Evolutionary conservation across 2,329 filamentous ascomycete genomes (phyloP).

Genomic region (Aaosphaeria arxii): DNA sequence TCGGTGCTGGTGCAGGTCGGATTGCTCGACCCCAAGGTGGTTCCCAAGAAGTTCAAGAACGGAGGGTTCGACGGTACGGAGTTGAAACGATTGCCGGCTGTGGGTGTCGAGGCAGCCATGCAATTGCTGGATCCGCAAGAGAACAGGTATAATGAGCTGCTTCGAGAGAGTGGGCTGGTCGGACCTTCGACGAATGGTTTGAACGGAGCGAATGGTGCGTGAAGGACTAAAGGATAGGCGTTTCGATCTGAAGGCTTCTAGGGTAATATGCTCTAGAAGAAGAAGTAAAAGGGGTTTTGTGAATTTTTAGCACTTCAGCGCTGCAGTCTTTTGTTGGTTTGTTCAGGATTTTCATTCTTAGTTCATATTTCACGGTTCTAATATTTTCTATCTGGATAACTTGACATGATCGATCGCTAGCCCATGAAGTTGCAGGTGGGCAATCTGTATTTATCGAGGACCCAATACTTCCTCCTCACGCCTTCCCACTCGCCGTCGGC

Average conservation of each 20-base stretch:
- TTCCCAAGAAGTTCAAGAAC: constrained; percentile 43
- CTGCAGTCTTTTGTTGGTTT: background rate
- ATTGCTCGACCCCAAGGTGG: constrained; percentile 52
- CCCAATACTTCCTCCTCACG: constrained; percentile 87
- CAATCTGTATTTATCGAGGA: constrained; percentile 71
- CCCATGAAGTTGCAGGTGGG: constrained; percentile 73
- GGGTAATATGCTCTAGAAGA: background rate
- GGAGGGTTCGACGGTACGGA: constrained; percentile 16
- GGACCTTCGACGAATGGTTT: constrained; percentile 21
- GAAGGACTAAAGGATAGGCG: background rate
- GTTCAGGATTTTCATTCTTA: too few relatives aligned
- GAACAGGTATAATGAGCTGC: constrained; percentile 40
- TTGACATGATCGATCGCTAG: constrained; percentile 38
- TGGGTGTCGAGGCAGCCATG: constrained; percentile 39
- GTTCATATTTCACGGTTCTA: background rate
- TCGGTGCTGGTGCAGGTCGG: constrained; percentile 56
- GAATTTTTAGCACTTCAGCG: background rate
- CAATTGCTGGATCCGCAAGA: constrained; percentile 42
- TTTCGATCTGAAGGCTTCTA: background rate
- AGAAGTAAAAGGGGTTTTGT: background rate
- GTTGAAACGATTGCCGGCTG: constrained; percentile 40
- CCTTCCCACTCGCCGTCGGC: constrained; percentile 80
- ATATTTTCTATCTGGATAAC: background rate
- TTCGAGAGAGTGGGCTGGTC: constrained; percentile 34
- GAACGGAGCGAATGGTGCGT: constrained; percentile 11